A percentile compares a stretch with the other conserved stretches of the same genome.
Evolutionary conservation across 129 eudicot species (phyloP).

Genomic region (Helianthus annuus): HanXRQr2.0-SUNRISE NC_035433.2:108898561-108899060

Average conservation of each 20-base stretch:
- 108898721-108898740: neutral
- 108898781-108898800: neutral
- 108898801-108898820: neutral
- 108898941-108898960: neutral
- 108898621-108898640: no score
- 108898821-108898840: neutral
- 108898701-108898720: constrained; percentile 9
- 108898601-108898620: no score
- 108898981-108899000: constrained; percentile 8
- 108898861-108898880: neutral
- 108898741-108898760: neutral
- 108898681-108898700: constrained; percentile 18
- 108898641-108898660: no score
- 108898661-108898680: neutral
- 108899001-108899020: constrained; percentile 13
- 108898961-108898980: constrained; percentile 12
- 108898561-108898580: no score
- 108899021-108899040: neutral
- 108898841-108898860: constrained; percentile 17
- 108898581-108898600: no score
- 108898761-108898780: neutral
- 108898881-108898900: neutral
- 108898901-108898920: constrained; percentile 5
- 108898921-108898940: neutral
- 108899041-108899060: neutral